Evolutionary conservation across 192 early-diverging fungal genomes (phyloP).

Genomic region (Backusella parvicylindrica): DNA sequence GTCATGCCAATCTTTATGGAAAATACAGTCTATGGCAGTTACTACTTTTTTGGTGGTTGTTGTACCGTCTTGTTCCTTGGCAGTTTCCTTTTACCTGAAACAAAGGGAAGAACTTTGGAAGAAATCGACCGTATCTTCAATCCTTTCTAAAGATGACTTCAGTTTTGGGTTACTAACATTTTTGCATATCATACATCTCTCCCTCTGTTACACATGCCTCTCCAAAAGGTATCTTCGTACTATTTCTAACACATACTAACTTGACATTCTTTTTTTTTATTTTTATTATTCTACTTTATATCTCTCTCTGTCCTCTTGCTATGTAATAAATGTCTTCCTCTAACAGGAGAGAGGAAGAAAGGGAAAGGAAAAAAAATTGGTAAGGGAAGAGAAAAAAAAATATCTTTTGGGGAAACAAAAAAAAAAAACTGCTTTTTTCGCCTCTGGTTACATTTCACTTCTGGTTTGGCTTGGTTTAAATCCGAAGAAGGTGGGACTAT

Average conservation of each 20-base stretch:
- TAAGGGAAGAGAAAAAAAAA: background rate
- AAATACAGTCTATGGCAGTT: slow-evolving; percentile 34
- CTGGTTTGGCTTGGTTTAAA: background rate
- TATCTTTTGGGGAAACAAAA: background rate
- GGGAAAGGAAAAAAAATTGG: background rate
- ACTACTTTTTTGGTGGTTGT: slow-evolving; percentile 36
- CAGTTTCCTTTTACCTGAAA: slow-evolving; percentile 76
- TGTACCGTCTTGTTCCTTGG: slow-evolving; percentile 39
- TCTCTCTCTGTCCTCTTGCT: background rate
- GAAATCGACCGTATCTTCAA: slow-evolving; percentile 84
- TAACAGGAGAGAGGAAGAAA: background rate
- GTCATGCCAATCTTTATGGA: slow-evolving; percentile 37
- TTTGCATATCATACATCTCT: background rate
- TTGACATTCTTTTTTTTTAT: background rate
- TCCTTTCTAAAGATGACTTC: background rate
- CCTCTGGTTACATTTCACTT: background rate
- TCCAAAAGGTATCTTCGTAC: background rate
- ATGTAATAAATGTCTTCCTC: slow-evolving; percentile 8
- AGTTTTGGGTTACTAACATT: background rate
- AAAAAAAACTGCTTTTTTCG: background rate
- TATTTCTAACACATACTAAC: background rate
- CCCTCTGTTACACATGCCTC: background rate
- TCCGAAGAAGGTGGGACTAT: background rate
- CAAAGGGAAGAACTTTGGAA: slow-evolving; percentile 79
- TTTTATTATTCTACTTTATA: background rate